Evolutionary conservation across 768 basidiomycete species (phyloP).

Genomic region (Lentinula boryana): DNA sequence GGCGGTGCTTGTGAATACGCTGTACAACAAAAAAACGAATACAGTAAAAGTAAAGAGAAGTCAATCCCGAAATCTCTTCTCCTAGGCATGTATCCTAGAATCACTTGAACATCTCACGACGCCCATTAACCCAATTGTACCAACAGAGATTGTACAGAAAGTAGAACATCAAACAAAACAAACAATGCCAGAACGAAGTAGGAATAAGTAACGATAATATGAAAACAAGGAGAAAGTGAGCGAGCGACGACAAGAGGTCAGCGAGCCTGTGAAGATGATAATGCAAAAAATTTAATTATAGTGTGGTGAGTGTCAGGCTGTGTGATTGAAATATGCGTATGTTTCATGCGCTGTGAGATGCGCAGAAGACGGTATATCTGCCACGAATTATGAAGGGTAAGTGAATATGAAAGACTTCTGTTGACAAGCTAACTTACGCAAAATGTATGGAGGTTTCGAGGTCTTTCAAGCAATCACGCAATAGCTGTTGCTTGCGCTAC

Average conservation of each 20-base stretch:
- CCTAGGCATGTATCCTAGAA: not conserved
- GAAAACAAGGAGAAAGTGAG: not conserved
- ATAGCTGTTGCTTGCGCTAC: conserved; percentile 1
- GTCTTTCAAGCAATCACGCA: conserved; percentile 2
- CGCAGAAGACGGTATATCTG: not conserved
- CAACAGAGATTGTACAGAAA: not conserved
- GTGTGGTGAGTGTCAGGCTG: not conserved
- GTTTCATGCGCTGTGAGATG: not conserved
- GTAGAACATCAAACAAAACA: not conserved
- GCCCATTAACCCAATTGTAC: not conserved
- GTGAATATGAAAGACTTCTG: no score
- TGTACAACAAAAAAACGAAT: no score
- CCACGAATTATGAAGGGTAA: not conserved
- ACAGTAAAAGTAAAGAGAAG: not conserved
- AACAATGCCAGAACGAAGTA: not conserved
- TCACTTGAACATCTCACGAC: not conserved
- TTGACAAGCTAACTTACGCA: not conserved
- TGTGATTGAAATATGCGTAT: not conserved
- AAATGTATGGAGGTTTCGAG: not conserved
- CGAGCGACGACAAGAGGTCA: not conserved
- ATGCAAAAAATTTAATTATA: not conserved
- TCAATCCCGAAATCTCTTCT: not conserved
- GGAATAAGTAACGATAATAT: not conserved
- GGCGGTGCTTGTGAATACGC: no score
- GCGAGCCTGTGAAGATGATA: not conserved